Percentiles rank a stretch among this genome's conserved stretches.
phyloP scores from a whole-genome alignment of 495 filamentous ascomycete genomes.

The Podospora australis region DNA sequence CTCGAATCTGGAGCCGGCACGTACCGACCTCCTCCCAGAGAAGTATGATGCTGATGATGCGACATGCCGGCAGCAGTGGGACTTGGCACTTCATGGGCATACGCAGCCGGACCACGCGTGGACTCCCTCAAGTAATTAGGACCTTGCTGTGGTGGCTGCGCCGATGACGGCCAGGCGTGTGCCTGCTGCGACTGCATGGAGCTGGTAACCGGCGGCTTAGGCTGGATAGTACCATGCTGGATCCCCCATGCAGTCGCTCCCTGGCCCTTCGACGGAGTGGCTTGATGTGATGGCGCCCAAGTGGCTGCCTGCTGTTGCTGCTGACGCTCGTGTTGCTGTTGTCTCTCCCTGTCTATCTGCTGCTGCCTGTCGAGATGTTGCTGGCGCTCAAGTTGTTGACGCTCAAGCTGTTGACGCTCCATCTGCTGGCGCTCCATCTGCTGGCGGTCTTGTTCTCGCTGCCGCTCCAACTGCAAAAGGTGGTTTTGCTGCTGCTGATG shows the following conservation, averaged over 20 bases:
- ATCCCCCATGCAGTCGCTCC: slow-evolving; percentile 39
- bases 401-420: too few relatives aligned
- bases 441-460: too few relatives aligned
- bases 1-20: slow-evolving; percentile 10
- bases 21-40: slow-evolving; percentile 21
- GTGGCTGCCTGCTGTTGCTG: slow-evolving; percentile 8
- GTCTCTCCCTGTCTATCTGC: slow-evolving; percentile 18
- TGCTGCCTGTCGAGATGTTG: slow-evolving; percentile 23
- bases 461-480: slow-evolving; percentile 7
- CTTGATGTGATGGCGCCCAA: slow-evolving; percentile 32
- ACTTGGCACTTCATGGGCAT: slow-evolving; percentile 25
- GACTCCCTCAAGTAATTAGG: slow-evolving; percentile 34
- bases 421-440: slow-evolving; percentile 24
- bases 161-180: slow-evolving; percentile 29
- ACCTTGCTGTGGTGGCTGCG: slow-evolving; percentile 31
- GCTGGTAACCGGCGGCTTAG: slow-evolving; percentile 33
- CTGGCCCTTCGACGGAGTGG: slow-evolving; percentile 32
- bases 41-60: slow-evolving; percentile 22
- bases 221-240: slow-evolving; percentile 34
- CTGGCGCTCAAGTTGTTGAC: too few relatives aligned
- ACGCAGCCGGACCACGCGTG: slow-evolving; percentile 27
- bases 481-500: slow-evolving; percentile 19
- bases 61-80: slow-evolving; percentile 17
- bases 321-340: slow-evolving; percentile 24
- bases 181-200: slow-evolving; percentile 34